A percentile compares a stretch with the other conserved stretches of the same genome.
Evolutionary conservation across 208 protist species (phyloP).

Genomic region (Porcisia deanei): DNA sequence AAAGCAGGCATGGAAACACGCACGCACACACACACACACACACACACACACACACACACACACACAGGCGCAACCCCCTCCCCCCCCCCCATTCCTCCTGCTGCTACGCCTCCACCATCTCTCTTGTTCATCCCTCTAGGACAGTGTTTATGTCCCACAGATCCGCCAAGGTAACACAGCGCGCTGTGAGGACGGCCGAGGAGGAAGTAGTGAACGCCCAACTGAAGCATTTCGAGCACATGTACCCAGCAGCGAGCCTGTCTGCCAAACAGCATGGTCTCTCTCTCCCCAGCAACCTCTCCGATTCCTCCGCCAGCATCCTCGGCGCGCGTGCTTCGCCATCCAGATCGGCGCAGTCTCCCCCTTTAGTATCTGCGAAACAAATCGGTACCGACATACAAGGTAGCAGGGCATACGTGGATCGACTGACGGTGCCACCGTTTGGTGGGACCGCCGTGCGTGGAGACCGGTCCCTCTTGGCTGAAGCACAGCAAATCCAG

Average conservation of each 20-base stretch:
- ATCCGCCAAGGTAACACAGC: not conserved
- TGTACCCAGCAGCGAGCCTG: not conserved
- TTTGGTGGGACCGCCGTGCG: conserved; percentile 17
- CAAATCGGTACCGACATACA: not conserved
- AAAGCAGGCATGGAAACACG: not conserved
- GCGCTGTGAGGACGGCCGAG: conserved; percentile 4
- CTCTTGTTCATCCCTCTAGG: not conserved
- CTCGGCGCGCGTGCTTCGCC: not conserved
- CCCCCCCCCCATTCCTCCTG: not conserved
- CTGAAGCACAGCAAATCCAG: conserved; percentile 35
- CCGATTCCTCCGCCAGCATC: conserved; percentile 18
- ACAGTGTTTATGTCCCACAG: conserved; percentile 7
- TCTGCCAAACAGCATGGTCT: not conserved
- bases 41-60: not conserved
- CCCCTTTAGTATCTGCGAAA: not conserved
- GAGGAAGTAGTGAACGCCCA: conserved; percentile 23
- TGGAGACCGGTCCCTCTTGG: conserved; percentile 26
- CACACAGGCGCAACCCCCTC: not conserved
- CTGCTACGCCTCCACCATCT: not conserved
- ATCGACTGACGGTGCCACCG: conserved; percentile 22
- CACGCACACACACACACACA: not conserved
- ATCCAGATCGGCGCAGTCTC: not conserved
- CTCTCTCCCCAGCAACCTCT: conserved; percentile 5
- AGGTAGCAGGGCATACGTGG: conserved; percentile 2
- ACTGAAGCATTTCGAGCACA: conserved; percentile 17